These are phyloP conservation scores for Madurella mycetomatis DNA, from an alignment of 2,329 filamentous ascomycete species.

Conservation along the genomic window DNA sequence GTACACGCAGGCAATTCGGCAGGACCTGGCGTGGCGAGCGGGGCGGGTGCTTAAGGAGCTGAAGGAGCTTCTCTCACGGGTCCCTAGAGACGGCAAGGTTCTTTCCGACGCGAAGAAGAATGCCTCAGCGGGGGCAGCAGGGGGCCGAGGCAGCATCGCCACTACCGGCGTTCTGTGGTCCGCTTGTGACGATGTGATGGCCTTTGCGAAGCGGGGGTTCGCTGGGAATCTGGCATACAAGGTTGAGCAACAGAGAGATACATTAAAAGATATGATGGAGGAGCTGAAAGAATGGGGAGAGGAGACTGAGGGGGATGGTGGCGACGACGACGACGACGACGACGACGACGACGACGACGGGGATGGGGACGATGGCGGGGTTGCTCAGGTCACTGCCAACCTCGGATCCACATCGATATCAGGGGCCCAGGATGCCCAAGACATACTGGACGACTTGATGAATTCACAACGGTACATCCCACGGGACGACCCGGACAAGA, in stretches of 20 bases:
- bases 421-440: slow-evolving; percentile 49
- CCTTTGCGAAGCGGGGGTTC: slow-evolving; percentile 62
- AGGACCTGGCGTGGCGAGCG: slow-evolving; percentile 58
- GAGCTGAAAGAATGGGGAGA: slow-evolving; percentile 88
- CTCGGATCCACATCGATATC: slow-evolving; percentile 31
- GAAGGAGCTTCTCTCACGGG: slow-evolving; percentile 52
- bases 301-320: slow-evolving; percentile 64
- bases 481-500: slow-evolving; percentile 56
- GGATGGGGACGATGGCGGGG: slow-evolving; percentile 41
- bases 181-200: slow-evolving; percentile 68
- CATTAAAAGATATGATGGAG: slow-evolving; percentile 75
- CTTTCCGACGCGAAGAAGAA: slow-evolving; percentile 45
- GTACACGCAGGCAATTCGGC: slow-evolving; percentile 60
- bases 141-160: slow-evolving; percentile 51
- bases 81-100: slow-evolving; percentile 56
- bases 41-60: slow-evolving; percentile 61
- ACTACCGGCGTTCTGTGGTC: slow-evolving; percentile 79
- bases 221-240: slow-evolving; percentile 66
- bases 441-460: slow-evolving; percentile 66
- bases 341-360: slow-evolving; percentile 41
- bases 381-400: slow-evolving; percentile 29
- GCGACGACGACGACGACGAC: slow-evolving; percentile 52
- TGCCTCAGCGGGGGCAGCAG: slow-evolving; percentile 31
- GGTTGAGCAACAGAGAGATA: slow-evolving; percentile 68
- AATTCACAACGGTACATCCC: slow-evolving; percentile 58